Conservation (phyloP, 139 green algal species). For the Diplosphaera chodatii region DNA sequence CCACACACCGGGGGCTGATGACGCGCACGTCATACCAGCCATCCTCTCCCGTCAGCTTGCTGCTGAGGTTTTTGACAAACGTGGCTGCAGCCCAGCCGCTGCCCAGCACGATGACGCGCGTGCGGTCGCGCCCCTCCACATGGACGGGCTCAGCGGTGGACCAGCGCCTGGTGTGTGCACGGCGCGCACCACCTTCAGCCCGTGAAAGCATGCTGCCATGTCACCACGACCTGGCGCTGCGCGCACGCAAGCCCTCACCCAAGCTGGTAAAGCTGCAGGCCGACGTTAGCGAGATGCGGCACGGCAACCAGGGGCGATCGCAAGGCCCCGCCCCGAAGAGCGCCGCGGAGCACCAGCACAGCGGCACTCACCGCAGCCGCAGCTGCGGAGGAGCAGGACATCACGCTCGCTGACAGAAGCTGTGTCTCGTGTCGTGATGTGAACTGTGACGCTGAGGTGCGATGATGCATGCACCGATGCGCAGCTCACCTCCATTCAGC, state of each 20-base stretch:
- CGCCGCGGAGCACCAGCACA: too few relatives aligned
- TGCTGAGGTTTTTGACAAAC: conserved; percentile 1
- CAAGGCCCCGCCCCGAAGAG: too few relatives aligned
- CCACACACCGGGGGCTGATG: conserved; percentile 14
- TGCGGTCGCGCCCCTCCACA: neutral
- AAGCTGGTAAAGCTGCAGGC: neutral
- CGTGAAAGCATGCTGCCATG: neutral
- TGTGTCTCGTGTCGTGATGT: too few relatives aligned
- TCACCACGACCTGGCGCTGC: too few relatives aligned
- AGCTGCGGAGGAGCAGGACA: neutral
- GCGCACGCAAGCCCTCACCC: neutral
- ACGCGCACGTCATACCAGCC: conserved; percentile 34
- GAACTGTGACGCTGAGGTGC: too few relatives aligned
- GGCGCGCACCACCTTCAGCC: too few relatives aligned
- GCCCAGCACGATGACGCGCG: conserved; percentile 4
- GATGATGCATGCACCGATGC: too few relatives aligned
- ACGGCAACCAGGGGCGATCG: neutral
- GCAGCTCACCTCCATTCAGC: neutral
- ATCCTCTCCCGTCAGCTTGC: conserved; percentile 12
- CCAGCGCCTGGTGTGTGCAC: neutral
- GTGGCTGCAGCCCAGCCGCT: conserved; percentile 3
- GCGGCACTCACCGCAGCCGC: neutral
- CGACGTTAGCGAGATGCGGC: neutral
- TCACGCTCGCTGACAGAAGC: too few relatives aligned
- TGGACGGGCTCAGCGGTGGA: neutral